These are phyloP conservation scores for Coffea eugenioides DNA, from an alignment of 257 asterid genomes.

Conservation along the genomic window DNA sequence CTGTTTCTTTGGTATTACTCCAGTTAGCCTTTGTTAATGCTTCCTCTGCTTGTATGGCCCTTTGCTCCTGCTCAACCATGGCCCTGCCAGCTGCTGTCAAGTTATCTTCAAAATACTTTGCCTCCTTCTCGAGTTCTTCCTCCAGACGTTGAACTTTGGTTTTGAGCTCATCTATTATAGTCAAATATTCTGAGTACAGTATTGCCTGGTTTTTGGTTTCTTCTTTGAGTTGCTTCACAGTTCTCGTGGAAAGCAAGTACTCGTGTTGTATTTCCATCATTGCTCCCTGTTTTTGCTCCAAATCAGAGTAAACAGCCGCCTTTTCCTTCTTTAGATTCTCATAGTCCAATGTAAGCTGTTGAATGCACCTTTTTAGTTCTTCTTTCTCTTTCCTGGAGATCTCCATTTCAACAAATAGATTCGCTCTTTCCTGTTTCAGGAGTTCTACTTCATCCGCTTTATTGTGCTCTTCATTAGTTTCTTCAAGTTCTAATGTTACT, in stretches of 20 bases:
- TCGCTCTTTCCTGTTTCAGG: slow-evolving; percentile 49
- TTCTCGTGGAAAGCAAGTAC: slow-evolving; percentile 46
- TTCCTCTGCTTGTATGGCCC: slow-evolving; percentile 80
- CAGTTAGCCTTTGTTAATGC: slow-evolving; percentile 54
- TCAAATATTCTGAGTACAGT: slow-evolving; percentile 29
- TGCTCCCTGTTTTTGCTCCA: slow-evolving; percentile 48
- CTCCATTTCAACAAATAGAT: slow-evolving; percentile 60
- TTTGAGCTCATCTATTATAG: slow-evolving; percentile 36
- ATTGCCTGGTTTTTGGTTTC: slow-evolving; percentile 21
- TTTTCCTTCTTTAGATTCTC: slow-evolving; percentile 51
- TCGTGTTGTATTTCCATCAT: slow-evolving; percentile 48
- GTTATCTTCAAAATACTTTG: slow-evolving; percentile 52
- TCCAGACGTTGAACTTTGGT: slow-evolving; percentile 56
- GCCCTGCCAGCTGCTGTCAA: slow-evolving; percentile 46
- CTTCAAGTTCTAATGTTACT: slow-evolving; percentile 30
- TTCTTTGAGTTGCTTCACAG: slow-evolving; percentile 37
- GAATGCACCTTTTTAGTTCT: slow-evolving; percentile 41
- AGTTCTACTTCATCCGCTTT: slow-evolving; percentile 45
- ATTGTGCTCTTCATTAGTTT: slow-evolving; percentile 22
- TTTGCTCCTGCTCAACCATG: slow-evolving; percentile 65
- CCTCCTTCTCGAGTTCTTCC: slow-evolving; percentile 62
- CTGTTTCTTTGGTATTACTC: slow-evolving; percentile 51
- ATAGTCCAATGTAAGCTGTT: slow-evolving; percentile 49
- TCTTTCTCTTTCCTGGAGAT: slow-evolving; percentile 56
- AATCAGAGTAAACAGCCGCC: slow-evolving; percentile 39